phyloP scores from a whole-genome alignment of 106 monocot species.

The Apostasia ramifera region DNA sequence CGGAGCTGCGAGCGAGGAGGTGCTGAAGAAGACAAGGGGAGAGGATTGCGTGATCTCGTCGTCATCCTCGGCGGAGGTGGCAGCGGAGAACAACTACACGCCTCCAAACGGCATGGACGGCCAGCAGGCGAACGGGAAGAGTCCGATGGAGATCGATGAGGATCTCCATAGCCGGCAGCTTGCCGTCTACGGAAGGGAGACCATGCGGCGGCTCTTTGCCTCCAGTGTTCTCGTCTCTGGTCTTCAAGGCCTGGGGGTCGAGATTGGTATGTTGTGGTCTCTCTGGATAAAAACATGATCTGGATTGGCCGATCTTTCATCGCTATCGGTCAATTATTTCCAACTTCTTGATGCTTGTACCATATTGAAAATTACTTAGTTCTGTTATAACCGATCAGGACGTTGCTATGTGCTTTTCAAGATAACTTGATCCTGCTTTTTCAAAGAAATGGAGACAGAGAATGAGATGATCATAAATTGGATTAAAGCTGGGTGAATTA shows the following conservation, averaged over 20 bases:
- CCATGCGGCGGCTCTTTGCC: slow-evolving; percentile 60
- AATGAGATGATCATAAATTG: no score
- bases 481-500: no score
- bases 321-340: no score
- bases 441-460: no score
- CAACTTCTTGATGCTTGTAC: no score
- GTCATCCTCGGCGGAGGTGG: slow-evolving; percentile 11
- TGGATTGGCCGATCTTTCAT: no score
- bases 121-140: slow-evolving; percentile 18
- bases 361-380: no score
- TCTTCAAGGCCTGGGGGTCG: slow-evolving; percentile 65
- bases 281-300: no score
- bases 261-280: slow-evolving; percentile 38
- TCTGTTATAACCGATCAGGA: no score
- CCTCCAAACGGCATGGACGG: slow-evolving; percentile 26
- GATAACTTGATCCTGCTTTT: no score
- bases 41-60: slow-evolving; percentile 27
- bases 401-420: no score
- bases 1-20: slow-evolving; percentile 8
- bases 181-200: slow-evolving; percentile 79
- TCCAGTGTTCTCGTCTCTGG: slow-evolving; percentile 77
- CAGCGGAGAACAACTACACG: slow-evolving; percentile 14
- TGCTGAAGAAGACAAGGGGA: slow-evolving; percentile 27
- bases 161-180: slow-evolving; percentile 85
- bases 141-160: slow-evolving; percentile 60